These are phyloP conservation scores for Melianthus villosus DNA, from an alignment of 441 rosid species.

Conservation along the genomic window DNA sequence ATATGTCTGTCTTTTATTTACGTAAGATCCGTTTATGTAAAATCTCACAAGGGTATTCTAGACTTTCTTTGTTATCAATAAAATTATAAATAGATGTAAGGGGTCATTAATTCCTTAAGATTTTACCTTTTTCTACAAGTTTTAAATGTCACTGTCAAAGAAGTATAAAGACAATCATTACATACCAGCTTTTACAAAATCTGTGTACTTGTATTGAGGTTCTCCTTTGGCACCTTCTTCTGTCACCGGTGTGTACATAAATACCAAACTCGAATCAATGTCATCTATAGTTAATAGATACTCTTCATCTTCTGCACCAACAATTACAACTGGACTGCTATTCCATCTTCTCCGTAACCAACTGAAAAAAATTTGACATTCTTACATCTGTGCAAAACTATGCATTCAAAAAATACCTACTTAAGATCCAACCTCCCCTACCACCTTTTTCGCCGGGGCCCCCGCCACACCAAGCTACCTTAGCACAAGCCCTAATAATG, in stretches of 20 bases:
- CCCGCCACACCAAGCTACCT: conserved; percentile 98
- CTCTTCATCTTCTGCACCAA: conserved; percentile 88
- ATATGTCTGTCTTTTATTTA: too few species aligned
- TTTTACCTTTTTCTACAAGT: too few species aligned
- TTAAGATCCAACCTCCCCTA: conserved; percentile 29
- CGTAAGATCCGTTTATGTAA: too few species aligned
- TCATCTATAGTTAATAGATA: conserved; percentile 67
- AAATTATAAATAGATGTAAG: too few species aligned
- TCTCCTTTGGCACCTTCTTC: conserved; percentile 96
- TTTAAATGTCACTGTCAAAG: too few species aligned
- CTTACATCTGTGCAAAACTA: not conserved
- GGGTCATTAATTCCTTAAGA: too few species aligned
- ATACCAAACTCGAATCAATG: conserved; percentile 86
- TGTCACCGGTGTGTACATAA: conserved; percentile 92
- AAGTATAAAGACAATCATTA: too few species aligned
- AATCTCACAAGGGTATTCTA: too few species aligned
- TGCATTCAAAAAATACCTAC: too few species aligned
- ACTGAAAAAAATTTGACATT: conserved; percentile 28
- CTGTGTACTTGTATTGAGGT: conserved; percentile 90
- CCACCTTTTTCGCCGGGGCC: conserved; percentile 86
- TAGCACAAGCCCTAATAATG: conserved; percentile 46
- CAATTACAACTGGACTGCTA: conserved; percentile 75
- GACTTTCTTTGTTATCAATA: too few species aligned
- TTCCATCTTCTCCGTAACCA: conserved; percentile 98
- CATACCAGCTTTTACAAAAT: conserved; percentile 86